Conservation (phyloP, 1,139 yeast species). For the Saccharomycopsis hybrid region DNA sequence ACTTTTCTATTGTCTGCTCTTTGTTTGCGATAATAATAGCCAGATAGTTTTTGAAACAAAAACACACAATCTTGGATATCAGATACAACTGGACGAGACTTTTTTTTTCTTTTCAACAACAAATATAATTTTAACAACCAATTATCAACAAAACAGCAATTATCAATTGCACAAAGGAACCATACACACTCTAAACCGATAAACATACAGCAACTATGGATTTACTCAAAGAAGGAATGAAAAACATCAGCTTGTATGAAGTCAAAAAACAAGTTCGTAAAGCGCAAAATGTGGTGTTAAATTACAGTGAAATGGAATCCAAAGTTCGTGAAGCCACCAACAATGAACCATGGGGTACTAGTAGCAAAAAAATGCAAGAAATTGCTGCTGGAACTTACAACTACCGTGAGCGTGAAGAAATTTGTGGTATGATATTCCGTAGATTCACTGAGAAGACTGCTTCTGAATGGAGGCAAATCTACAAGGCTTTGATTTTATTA, state of each 20-base stretch:
- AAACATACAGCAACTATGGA: slow-evolving; percentile 39
- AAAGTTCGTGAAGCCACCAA: slow-evolving; percentile 97
- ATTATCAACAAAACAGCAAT: too few species aligned
- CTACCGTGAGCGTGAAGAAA: slow-evolving; percentile 74
- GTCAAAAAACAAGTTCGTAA: slow-evolving; percentile 96
- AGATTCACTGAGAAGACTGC: slow-evolving; percentile 94
- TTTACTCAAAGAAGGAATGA: slow-evolving; percentile 54
- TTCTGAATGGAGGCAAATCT: slow-evolving; percentile 97
- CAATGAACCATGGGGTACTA: slow-evolving; percentile 99
- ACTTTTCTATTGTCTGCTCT: too few species aligned
- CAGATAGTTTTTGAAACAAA: too few species aligned
- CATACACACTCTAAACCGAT: not conserved
- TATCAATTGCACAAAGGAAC: too few species aligned
- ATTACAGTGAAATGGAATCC: slow-evolving; percentile 92
- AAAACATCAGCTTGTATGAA: slow-evolving; percentile 84
- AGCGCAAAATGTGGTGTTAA: slow-evolving; percentile 95
- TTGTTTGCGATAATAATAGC: too few species aligned
- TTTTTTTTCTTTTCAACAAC: too few species aligned
- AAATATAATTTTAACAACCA: too few species aligned
- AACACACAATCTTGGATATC: too few species aligned
- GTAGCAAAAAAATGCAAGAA: slow-evolving; percentile 84
- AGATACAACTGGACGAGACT: too few species aligned
- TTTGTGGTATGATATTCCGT: slow-evolving; percentile 62
- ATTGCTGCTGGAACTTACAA: slow-evolving; percentile 93
- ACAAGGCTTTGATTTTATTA: slow-evolving; percentile 83